Conservation (phyloP, 768 basidiomycete species). For the Termitomyces bulborhizus region DNA sequence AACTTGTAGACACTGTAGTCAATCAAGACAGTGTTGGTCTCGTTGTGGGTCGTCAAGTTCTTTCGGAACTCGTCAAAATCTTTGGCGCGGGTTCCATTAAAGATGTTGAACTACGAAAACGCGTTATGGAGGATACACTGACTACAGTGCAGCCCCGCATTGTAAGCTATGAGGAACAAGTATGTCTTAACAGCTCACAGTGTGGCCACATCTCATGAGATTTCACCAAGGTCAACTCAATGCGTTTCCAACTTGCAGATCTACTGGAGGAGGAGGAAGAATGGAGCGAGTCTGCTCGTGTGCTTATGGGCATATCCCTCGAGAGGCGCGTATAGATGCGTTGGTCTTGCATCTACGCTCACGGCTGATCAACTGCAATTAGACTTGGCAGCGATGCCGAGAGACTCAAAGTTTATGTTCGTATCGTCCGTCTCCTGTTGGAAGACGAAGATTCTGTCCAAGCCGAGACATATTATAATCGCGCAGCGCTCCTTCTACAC, state of each 20-base stretch:
- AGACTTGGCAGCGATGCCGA: conserved; percentile 74
- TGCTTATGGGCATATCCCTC: conserved; percentile 87
- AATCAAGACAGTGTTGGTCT: conserved; percentile 78
- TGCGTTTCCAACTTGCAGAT: conserved; percentile 89
- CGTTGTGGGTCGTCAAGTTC: conserved; percentile 83
- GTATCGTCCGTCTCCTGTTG: conserved; percentile 88
- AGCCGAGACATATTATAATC: conserved; percentile 97
- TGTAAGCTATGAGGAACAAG: conserved; percentile 95
- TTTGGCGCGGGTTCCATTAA: conserved; percentile 52
- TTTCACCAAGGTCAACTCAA: conserved; percentile 58
- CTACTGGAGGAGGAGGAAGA: conserved; percentile 86
- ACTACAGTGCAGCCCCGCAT: conserved; percentile 67
- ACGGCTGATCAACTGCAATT: conserved; percentile 9
- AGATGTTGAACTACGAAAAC: conserved; percentile 54
- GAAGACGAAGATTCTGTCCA: conserved; percentile 97
- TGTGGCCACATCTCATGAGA: background rate
- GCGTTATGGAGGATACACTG: conserved; percentile 72
- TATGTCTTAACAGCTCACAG: conserved; percentile 27
- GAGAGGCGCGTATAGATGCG: conserved; percentile 60
- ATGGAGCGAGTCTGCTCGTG: conserved; percentile 88
- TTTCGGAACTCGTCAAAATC: conserved; percentile 76
- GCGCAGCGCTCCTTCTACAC: conserved; percentile 86
- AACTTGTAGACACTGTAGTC: conserved; percentile 74
- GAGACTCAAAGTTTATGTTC: conserved; percentile 85
- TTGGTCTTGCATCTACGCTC: background rate